phyloP scores from a whole-genome alignment of 345 rosid genomes.

The Aquilaria malaccensis region DNA sequence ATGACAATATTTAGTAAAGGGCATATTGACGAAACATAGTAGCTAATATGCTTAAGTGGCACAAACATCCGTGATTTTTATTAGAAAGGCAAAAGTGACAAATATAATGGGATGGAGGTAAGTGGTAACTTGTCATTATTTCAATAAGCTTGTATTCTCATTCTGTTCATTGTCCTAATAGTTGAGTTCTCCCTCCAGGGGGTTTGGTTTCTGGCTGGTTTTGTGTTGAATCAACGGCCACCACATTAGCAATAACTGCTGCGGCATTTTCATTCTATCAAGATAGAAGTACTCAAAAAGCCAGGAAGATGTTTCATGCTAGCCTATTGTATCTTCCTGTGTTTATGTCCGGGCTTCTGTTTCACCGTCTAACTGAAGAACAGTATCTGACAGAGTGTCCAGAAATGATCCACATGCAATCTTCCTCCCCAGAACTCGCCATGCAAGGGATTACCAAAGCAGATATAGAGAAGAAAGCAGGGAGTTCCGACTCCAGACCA shows the following conservation, averaged over 20 bases:
- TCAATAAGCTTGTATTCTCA: not conserved
- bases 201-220: constrained; percentile 85
- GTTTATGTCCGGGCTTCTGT: constrained; percentile 74
- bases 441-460: constrained; percentile 13
- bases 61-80: too few relatives aligned
- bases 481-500: constrained; percentile 8
- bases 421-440: constrained; percentile 13
- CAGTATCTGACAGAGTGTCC: constrained; percentile 20
- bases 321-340: constrained; percentile 89
- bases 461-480: constrained; percentile 14
- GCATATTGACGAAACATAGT: too few relatives aligned
- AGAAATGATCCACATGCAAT: constrained; percentile 12
- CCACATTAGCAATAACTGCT: constrained; percentile 71
- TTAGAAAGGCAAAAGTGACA: too few relatives aligned
- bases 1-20: too few relatives aligned
- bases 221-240: constrained; percentile 59
- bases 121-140: too few relatives aligned
- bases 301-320: constrained; percentile 76
- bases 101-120: too few relatives aligned
- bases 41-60: too few relatives aligned
- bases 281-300: constrained; percentile 57
- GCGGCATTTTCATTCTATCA: constrained; percentile 76
- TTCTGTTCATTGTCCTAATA: constrained; percentile 1
- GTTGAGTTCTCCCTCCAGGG: constrained; percentile 37
- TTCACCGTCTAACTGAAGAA: constrained; percentile 46